phyloP scores from a whole-genome alignment of 73 alveolate species.

The Halteria grandinella region DNA sequence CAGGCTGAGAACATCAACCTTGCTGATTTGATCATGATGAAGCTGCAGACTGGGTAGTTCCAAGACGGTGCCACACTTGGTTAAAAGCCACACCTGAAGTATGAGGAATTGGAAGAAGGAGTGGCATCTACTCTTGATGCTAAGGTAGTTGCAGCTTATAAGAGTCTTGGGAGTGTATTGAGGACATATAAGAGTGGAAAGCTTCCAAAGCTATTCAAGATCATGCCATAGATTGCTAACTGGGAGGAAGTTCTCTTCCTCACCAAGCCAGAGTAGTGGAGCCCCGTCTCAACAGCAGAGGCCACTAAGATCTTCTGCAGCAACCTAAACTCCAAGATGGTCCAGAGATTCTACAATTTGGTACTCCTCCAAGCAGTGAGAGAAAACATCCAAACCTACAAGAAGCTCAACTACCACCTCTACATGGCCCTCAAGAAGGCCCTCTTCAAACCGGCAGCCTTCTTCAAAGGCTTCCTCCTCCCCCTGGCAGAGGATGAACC shows the following conservation, averaged over 20 bases:
- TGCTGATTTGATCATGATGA: constrained; percentile 65
- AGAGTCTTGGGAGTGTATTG: constrained; percentile 86
- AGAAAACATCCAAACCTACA: constrained; percentile 81
- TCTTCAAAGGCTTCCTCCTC: constrained; percentile 92
- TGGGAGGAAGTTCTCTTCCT: constrained; percentile 94
- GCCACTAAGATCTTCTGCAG: constrained; percentile 90
- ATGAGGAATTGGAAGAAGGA: constrained; percentile 36
- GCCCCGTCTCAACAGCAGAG: constrained; percentile 88
- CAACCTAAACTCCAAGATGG: constrained; percentile 75
- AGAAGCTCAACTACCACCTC: constrained; percentile 90
- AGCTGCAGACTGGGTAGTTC: constrained; percentile 48
- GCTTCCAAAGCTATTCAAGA: constrained; percentile 91
- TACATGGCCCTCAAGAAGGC: constrained; percentile 92
- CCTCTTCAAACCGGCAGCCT: constrained; percentile 93
- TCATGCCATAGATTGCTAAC: constrained; percentile 87
- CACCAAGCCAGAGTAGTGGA: constrained; percentile 94
- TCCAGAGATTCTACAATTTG: constrained; percentile 83
- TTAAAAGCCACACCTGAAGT: constrained; percentile 14
- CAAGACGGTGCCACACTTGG: constrained; percentile 40
- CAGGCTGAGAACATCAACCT: too few species aligned
- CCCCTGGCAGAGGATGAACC: constrained; percentile 89
- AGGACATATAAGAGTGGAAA: constrained; percentile 88
- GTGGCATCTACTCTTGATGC: constrained; percentile 80
- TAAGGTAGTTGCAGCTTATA: constrained; percentile 89
- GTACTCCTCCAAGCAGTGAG: constrained; percentile 88